Conservation (phyloP, 2,329 filamentous ascomycete genomes). For the Aspergillus candidus region DNA sequence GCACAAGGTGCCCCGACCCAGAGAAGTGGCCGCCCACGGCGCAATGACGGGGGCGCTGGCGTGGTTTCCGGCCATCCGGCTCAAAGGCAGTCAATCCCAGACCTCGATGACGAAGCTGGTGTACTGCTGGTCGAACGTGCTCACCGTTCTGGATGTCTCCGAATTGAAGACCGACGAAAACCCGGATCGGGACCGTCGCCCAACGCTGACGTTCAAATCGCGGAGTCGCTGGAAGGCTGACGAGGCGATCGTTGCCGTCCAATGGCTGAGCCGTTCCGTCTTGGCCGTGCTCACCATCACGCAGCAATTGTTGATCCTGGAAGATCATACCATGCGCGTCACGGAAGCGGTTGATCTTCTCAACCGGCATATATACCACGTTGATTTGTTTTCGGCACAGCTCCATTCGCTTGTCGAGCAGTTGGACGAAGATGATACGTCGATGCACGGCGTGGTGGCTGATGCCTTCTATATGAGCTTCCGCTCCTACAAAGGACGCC, state of each 20-base stretch:
- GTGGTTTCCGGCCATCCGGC: constrained; percentile 93
- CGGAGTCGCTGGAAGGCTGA: constrained; percentile 88
- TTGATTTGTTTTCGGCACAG: constrained; percentile 83
- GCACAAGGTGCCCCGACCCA: constrained; percentile 85
- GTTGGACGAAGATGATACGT: constrained; percentile 75
- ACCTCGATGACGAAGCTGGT: constrained; percentile 74
- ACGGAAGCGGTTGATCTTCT: constrained; percentile 92
- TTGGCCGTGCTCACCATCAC: constrained; percentile 88
- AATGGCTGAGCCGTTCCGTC: constrained; percentile 94
- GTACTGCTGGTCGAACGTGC: constrained; percentile 98
- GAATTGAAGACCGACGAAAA: constrained; percentile 54
- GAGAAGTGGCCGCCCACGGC: constrained; percentile 82
- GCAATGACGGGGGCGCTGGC: constrained; percentile 89
- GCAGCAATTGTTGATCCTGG: constrained; percentile 84
- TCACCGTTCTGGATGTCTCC: constrained; percentile 85
- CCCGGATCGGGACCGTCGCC: constrained; percentile 68
- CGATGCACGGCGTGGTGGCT: constrained; percentile 91
- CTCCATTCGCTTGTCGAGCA: constrained; percentile 80
- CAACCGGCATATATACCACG: constrained; percentile 86
- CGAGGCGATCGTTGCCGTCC: constrained; percentile 90
- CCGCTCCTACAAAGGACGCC: constrained; percentile 84
- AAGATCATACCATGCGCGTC: constrained; percentile 81
- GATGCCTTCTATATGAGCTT: constrained; percentile 99
- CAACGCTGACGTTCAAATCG: constrained; percentile 70
- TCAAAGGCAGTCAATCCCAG: constrained; percentile 67